Evolutionary conservation across 2,329 filamentous ascomycete species (phyloP), one percentile per base, ranked within the genome.

Genomic region (Diplodia corticola): DNA sequence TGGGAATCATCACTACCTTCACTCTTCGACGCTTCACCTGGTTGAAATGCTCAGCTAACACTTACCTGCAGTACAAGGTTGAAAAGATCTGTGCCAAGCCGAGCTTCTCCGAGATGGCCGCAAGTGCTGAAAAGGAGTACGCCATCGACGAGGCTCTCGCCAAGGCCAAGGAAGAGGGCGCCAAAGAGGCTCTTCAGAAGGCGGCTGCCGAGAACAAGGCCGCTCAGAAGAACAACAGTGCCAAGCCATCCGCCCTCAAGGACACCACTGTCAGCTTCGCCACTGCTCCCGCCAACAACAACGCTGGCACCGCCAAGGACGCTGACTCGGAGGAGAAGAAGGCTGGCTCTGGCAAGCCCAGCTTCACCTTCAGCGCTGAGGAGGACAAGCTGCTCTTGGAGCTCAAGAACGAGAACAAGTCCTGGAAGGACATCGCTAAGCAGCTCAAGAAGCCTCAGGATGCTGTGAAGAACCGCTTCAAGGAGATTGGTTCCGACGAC

Each of bases 311-410:
- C 12, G 4, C 24, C 24, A 66, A 67, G 65, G 13, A 15, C 15
- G 48, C 40, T n/a, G 9, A 9, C 30, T 20, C 59, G 22, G 20
- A 64, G 13, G 35, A 33, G 44, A 64, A 49, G 40, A 57, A 67
- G 22, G 22, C 40, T 10, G 33, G 28, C 24, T 55, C 35, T 9
- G 28, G n/a, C 30, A 64, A 66, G 17, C 49, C 63, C 13, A 50
- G 64, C 30, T 66, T 67, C 33, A 33, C 44, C 24, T 80, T 74
- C 69, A 80, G 77, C 0, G 55, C 72, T 0, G 77, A 78, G 46
- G 75, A 83, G 61, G 81, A 83, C 54, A 73, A 74, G 3, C 77
- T 74, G 67, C 66, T 83, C 2, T 68, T 79, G 20, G 70, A 73
- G 6, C 64, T 80, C 70, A 80, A 79, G 67, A 70, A 54, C 1